phyloP scores from a whole-genome alignment of 495 filamentous ascomycete genomes.

The Daldinia caldariorum region DNA sequence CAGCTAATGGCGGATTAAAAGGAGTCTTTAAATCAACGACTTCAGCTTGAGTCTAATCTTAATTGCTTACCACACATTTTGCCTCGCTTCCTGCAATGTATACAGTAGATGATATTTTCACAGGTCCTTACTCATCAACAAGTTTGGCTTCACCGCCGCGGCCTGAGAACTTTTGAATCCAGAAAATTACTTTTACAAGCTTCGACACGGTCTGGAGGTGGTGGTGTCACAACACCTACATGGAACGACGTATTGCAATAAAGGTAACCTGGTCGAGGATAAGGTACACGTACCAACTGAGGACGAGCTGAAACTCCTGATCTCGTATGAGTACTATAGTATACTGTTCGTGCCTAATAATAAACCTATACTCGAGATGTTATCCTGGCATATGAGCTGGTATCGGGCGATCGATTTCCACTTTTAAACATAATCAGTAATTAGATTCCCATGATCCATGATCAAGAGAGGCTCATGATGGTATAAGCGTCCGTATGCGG shows the following conservation, averaged over 20 bases:
- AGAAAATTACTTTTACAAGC: neutral
- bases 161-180: neutral
- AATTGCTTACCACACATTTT: neutral
- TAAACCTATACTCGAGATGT: neutral
- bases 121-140: neutral
- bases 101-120: neutral
- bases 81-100: neutral
- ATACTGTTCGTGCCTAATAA: neutral
- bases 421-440: neutral
- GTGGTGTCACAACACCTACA: neutral
- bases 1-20: too few relatives aligned
- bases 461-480: neutral
- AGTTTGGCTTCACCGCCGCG: neutral
- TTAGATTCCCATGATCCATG: neutral
- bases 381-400: neutral
- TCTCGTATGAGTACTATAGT: neutral
- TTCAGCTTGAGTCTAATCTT: neutral
- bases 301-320: neutral
- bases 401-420: neutral
- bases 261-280: neutral
- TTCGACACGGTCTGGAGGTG: neutral
- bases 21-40: too few relatives aligned
- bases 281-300: neutral
- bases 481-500: neutral
- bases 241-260: neutral